Base-by-base conservation (phyloP, 1,284 basidiomycete species). In the Leccinum ponderosum region DNA sequence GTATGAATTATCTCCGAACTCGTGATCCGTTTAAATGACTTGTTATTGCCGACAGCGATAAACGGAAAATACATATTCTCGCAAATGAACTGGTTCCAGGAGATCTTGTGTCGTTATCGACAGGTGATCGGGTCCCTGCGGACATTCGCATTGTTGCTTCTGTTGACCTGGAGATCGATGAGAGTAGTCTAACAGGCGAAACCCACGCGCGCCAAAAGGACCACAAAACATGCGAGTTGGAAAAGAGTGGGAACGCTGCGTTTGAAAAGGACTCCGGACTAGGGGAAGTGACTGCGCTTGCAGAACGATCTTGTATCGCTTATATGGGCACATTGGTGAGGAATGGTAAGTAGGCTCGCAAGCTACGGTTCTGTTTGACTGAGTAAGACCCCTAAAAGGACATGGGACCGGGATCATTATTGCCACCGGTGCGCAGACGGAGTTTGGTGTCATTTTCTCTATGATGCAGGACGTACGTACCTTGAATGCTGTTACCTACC, bases 261-360 rank as follows among this genome's bases (percentile, higher is more conserved):
- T 55, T 62, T 44, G 20, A 57, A 67, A 65, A 53, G 44, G 62
- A 66, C 6, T 55, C 61, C 0, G 68, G 65, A 37, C 53, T 58
- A 17, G 74, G 74, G 14, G 86, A 88, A 65, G 80, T 84, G 1
- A 86, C 87, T 17, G 87, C 90, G 6, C 82, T 98, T 54, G 93
- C 93, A 8, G 96, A 98, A 68, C 80, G 97, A 66, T 85, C 83
- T 15, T 97, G 94, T 73, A 89, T 98, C 56, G 97, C 88, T 2
- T 97, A 95, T 73, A 98, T 99, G 97, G 97, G 97, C 3, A 98
- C 96, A 1, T 77, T 98, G 39, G 95, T 98, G n/a, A 84, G 94
- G 64, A 95, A 89, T 71, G 96, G 92, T 89, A 61, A 67, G 83
- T 73, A 17, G 39, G 20, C 35, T 29, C 56, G 8, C 14, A 17